phyloP scores from a whole-genome alignment of 129 eudicot genomes.

The Lactuca saligna region DNA sequence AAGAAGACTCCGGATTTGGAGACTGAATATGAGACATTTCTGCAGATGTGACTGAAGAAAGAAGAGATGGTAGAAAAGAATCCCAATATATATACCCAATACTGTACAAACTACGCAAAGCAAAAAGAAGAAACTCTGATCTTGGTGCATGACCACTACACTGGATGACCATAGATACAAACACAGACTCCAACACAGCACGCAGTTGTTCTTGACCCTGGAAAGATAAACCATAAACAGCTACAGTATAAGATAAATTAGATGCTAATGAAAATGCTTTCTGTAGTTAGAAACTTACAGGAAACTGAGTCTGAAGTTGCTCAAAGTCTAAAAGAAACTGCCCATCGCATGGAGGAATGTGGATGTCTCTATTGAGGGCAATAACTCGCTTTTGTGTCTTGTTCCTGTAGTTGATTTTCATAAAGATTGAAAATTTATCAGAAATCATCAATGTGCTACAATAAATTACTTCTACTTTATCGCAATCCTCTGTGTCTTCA shows the following conservation, averaged over 20 bases:
- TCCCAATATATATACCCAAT: conserved; percentile 84
- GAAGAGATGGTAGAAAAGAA: conserved; percentile 91
- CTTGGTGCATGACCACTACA: conserved; percentile 93
- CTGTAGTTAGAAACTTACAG: conserved; percentile 45
- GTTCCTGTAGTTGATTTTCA: conserved; percentile 47
- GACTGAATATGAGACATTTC: conserved; percentile 67
- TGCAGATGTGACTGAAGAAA: conserved; percentile 78
- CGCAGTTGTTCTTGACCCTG: conserved; percentile 86
- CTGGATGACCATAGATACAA: conserved; percentile 80
- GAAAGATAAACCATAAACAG: conserved; percentile 4
- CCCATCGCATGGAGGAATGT: conserved; percentile 71
- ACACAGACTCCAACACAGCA: conserved; percentile 77
- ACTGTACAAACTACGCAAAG: conserved; percentile 71
- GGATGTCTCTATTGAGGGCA: conserved; percentile 67
- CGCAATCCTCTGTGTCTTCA: background rate
- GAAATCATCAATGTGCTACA: background rate
- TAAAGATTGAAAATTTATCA: conserved; percentile 5
- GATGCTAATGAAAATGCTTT: background rate
- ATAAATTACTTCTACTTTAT: background rate
- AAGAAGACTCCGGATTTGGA: conserved; percentile 82
- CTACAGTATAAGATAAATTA: background rate
- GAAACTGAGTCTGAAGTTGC: conserved; percentile 66
- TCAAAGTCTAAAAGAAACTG: conserved; percentile 77
- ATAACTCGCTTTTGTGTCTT: conserved; percentile 82
- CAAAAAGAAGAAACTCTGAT: conserved; percentile 88